These are phyloP conservation scores for Ceratocystis diversiconidia DNA, from an alignment of 2,329 filamentous ascomycete species.

Conservation along the genomic window DNA sequence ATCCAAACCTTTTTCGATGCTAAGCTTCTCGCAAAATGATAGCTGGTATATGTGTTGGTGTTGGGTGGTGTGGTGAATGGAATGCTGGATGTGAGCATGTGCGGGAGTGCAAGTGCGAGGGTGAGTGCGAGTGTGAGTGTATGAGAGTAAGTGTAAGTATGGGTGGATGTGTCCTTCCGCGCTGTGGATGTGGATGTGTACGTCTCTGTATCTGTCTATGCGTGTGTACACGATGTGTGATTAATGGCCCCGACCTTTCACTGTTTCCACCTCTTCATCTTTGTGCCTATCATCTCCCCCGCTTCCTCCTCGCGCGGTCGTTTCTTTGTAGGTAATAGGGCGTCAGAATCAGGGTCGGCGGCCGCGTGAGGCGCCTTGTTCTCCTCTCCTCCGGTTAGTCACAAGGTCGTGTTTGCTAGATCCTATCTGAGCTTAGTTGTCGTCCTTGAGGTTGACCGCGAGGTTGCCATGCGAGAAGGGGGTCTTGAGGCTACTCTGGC, in stretches of 20 bases:
- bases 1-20: constrained; percentile 4
- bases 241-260: background rate
- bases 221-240: no score
- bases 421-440: constrained; percentile 13
- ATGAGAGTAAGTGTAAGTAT: background rate
- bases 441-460: constrained; percentile 7
- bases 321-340: background rate
- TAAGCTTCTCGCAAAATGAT: background rate
- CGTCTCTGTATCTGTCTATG: no score
- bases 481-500: constrained; percentile 12
- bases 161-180: no score
- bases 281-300: background rate
- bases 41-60: background rate
- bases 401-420: constrained; percentile 1
- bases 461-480: constrained; percentile 2
- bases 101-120: background rate
- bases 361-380: background rate
- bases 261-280: background rate
- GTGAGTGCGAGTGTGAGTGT: background rate
- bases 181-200: no score
- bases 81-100: background rate
- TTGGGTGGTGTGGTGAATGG: background rate
- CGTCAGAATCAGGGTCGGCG: background rate
- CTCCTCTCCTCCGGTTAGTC: background rate
- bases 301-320: background rate